Conservation (phyloP, 345 rosid genomes). For the Salix suchowensis region DNA sequence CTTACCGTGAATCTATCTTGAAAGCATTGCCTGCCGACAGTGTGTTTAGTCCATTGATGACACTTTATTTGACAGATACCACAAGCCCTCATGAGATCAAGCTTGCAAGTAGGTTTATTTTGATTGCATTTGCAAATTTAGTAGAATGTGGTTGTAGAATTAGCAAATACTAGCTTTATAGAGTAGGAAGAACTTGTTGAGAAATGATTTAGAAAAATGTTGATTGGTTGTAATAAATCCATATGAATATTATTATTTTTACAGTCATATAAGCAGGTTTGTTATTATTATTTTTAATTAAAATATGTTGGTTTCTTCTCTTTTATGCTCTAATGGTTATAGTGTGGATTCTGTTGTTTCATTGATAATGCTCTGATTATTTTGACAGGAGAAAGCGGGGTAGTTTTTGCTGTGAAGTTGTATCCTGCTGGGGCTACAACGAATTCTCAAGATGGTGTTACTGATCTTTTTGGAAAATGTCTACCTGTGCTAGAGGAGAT, state of each 20-base stretch:
- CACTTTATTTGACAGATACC: conserved; percentile 87
- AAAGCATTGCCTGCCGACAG: conserved; percentile 51
- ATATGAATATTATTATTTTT: too few species aligned
- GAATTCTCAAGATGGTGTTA: conserved; percentile 94
- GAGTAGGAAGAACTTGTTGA: not conserved
- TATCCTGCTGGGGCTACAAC: conserved; percentile 98
- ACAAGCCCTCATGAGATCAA: conserved; percentile 81
- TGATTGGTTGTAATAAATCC: not conserved
- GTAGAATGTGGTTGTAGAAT: not conserved
- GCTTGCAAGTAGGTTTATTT: conserved; percentile 62
- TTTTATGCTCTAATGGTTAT: not conserved
- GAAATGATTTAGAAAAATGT: not conserved
- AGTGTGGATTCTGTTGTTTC: not conserved
- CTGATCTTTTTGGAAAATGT: conserved; percentile 83
- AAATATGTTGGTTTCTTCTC: not conserved
- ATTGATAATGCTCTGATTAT: not conserved
- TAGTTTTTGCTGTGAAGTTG: conserved; percentile 83
- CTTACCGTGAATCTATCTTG: conserved; percentile 59
- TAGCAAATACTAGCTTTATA: not conserved
- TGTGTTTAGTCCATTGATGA: conserved; percentile 83
- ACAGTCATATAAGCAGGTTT: not conserved
- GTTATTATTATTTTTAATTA: too few species aligned
- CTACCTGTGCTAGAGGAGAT: conserved; percentile 85
- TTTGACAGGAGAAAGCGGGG: conserved; percentile 66
- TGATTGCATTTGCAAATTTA: not conserved